A percentile compares a stretch with the other conserved stretches of the same genome.
Evolutionary conservation across 2,329 filamentous ascomycete species (phyloP).

Genomic region (Teratosphaeriaceae sp.): DNA sequence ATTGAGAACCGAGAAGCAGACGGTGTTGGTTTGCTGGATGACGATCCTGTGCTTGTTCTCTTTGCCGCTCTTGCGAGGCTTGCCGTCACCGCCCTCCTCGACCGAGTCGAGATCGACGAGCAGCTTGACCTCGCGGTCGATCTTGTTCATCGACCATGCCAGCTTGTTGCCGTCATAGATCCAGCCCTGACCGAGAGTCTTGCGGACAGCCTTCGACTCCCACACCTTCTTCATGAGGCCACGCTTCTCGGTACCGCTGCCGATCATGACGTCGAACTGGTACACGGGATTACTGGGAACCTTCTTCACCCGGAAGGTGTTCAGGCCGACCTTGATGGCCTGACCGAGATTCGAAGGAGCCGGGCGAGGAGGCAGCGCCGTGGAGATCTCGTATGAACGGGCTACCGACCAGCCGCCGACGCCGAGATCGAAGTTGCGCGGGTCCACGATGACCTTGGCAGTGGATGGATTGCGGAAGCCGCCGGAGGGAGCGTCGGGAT

Average conservation of each 20-base stretch:
- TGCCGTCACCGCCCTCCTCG: conserved; percentile 45
- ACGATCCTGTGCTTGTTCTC: conserved; percentile 53
- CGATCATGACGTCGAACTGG: conserved; percentile 72
- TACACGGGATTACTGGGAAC: conserved; percentile 59
- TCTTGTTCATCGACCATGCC: conserved; percentile 59
- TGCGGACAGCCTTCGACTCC: conserved; percentile 56
- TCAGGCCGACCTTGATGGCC: conserved; percentile 47
- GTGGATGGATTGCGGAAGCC: conserved; percentile 8
- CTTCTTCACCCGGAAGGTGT: conserved; percentile 63
- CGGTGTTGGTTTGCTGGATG: conserved; percentile 57
- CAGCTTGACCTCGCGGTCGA: conserved; percentile 35
- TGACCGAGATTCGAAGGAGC: conserved; percentile 36
- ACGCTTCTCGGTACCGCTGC: conserved; percentile 56
- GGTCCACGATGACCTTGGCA: conserved; percentile 1
- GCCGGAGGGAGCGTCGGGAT: conserved; percentile 1
- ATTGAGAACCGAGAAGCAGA: conserved; percentile 61
- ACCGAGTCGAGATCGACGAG: conserved; percentile 66
- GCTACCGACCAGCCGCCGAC: conserved; percentile 22
- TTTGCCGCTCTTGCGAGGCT: conserved; percentile 19
- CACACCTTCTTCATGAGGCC: conserved; percentile 70
- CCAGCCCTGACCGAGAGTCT: conserved; percentile 51
- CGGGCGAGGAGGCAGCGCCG: conserved; percentile 20
- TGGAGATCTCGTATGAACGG: conserved; percentile 16
- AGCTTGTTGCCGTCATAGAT: conserved; percentile 80
- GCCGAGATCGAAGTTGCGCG: conserved; percentile 24